Evolutionary conservation across 169 alveolate genomes (phyloP).

Genomic region (Amoebophrya sp.): DNA sequence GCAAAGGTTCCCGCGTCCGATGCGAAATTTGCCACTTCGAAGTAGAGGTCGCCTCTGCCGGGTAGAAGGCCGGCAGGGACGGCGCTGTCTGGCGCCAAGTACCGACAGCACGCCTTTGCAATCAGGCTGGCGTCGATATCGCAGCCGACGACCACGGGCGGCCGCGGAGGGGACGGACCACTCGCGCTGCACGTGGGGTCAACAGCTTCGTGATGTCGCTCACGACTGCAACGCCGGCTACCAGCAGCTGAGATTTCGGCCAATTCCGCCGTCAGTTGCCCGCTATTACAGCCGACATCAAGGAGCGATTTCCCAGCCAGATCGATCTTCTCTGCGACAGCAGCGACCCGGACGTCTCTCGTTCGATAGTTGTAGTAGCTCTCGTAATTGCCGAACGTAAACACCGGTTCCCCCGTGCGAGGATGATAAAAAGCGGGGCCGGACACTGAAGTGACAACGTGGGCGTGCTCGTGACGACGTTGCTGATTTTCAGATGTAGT

Average conservation of each 20-base stretch:
- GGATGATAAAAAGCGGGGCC: neutral
- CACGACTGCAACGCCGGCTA: too few relatives aligned
- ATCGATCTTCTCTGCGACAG: neutral
- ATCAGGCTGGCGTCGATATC: neutral
- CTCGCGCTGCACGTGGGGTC: too few relatives aligned
- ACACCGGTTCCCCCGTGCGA: neutral
- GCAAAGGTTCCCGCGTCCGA: neutral
- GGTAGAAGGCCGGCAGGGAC: neutral
- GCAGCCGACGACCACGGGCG: neutral
- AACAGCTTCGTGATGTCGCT: too few relatives aligned
- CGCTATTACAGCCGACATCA: neutral
- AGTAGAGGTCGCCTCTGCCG: neutral
- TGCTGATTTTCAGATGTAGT: too few relatives aligned
- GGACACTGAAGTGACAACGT: neutral
- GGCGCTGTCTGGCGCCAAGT: too few relatives aligned
- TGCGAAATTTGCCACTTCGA: neutral
- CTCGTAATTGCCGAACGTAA: neutral
- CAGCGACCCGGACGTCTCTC: neutral
- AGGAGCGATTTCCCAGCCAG: neutral
- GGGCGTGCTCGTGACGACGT: too few relatives aligned
- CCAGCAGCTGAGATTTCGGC: too few relatives aligned
- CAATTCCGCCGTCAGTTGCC: neutral
- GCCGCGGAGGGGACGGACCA: too few relatives aligned
- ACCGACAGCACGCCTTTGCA: neutral
- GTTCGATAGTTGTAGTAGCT: neutral